Evolutionary conservation across 768 basidiomycete species (phyloP).

Genomic region (Xerocomellus chrysenteron): DNA sequence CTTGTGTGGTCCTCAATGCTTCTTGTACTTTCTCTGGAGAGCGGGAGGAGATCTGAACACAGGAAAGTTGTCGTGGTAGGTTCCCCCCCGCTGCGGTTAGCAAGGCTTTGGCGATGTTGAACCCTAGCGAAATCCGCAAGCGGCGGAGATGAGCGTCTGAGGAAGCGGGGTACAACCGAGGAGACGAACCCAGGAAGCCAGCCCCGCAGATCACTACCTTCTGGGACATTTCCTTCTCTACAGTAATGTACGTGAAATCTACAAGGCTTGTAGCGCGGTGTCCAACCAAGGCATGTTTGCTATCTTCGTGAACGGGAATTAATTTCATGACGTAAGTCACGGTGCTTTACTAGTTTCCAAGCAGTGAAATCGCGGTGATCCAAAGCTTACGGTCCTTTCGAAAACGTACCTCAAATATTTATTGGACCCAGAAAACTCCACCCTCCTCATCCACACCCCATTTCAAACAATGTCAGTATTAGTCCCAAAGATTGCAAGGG

Average conservation of each 20-base stretch:
- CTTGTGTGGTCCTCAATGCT: slow-evolving; percentile 28
- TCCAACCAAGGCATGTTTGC: background rate
- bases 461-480: too few species aligned
- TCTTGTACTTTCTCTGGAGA: slow-evolving; percentile 46
- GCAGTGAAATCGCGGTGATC: background rate
- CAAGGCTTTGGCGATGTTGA: slow-evolving; percentile 57
- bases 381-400: background rate
- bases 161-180: slow-evolving; percentile 4
- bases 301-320: slow-evolving; percentile 2
- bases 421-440: too few species aligned
- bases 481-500: too few species aligned
- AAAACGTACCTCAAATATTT: background rate
- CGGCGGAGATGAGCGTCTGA: background rate
- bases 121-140: slow-evolving; percentile 39
- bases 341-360: too few species aligned
- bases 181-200: slow-evolving; percentile 58
- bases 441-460: too few species aligned
- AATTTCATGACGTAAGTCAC: slow-evolving; percentile 2
- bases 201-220: slow-evolving; percentile 55
- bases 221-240: slow-evolving; percentile 16
- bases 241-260: background rate
- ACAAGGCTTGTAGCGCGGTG: background rate
- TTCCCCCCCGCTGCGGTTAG: slow-evolving; percentile 33
- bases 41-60: slow-evolving; percentile 60
- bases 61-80: background rate